Evolutionary conservation across 371 early-diverging fungal genomes (phyloP).

Genomic region (Mucor sp.): DNA sequence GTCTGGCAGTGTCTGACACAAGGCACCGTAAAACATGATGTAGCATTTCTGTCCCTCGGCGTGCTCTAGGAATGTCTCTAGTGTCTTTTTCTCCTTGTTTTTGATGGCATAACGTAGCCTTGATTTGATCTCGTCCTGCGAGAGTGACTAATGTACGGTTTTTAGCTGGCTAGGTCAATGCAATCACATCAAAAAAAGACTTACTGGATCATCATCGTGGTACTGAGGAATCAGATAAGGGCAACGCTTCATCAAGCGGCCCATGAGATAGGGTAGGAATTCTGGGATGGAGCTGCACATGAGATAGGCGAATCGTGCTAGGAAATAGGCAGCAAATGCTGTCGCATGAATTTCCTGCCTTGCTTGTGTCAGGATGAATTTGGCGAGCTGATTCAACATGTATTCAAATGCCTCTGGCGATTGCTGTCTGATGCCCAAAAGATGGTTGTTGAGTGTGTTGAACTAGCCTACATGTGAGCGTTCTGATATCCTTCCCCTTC

Average conservation of each 20-base stretch:
- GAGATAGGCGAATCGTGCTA: constrained; percentile 70
- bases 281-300: constrained; percentile 60
- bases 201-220: constrained; percentile 54
- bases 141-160: constrained; percentile 16
- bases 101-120: constrained; percentile 46
- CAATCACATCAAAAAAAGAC: constrained; percentile 11
- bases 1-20: constrained; percentile 66
- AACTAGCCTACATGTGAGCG: no score
- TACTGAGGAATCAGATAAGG: constrained; percentile 78
- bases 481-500: no score
- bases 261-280: constrained; percentile 70
- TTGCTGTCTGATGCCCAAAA: constrained; percentile 43
- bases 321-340: constrained; percentile 65
- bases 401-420: constrained; percentile 54
- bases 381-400: constrained; percentile 69
- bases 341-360: constrained; percentile 74
- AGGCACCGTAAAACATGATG: constrained; percentile 75
- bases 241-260: constrained; percentile 77
- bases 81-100: constrained; percentile 49
- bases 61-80: constrained; percentile 60
- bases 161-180: no score
- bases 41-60: constrained; percentile 72
- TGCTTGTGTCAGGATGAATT: constrained; percentile 69
- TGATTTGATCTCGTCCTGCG: constrained; percentile 40
- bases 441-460: constrained; percentile 44